A percentile compares a stretch with the other conserved stretches of the same genome.
Conservation (phyloP, 768 basidiomycete genomes). For the Kwoniella shandongensis region DNA sequence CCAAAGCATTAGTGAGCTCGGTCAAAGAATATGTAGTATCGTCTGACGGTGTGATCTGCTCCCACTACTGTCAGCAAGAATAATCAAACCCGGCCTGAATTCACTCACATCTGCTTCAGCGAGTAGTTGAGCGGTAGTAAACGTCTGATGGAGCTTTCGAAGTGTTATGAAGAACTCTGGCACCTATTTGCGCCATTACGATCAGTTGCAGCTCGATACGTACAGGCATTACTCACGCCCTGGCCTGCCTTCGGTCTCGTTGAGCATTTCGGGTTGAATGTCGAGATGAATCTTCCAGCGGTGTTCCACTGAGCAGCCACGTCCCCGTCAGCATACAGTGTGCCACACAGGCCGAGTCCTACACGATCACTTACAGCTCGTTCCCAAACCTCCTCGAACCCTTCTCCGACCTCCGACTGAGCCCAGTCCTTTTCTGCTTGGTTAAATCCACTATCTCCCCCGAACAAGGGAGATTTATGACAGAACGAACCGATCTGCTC, state of each 20-base stretch:
- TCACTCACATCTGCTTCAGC: slow-evolving; percentile 47
- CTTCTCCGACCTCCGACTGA: slow-evolving; percentile 51
- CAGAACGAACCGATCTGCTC: slow-evolving; percentile 48
- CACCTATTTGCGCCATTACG: slow-evolving; percentile 28
- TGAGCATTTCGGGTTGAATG: slow-evolving; percentile 38
- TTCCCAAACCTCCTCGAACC: slow-evolving; percentile 52
- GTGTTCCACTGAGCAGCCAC: slow-evolving; percentile 39
- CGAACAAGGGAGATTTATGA: slow-evolving; percentile 31
- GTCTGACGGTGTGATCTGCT: slow-evolving; percentile 49
- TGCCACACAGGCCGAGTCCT: background rate
- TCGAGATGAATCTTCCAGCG: slow-evolving; percentile 46
- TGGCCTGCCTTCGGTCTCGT: slow-evolving; percentile 17
- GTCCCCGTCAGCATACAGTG: background rate
- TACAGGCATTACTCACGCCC: slow-evolving; percentile 23
- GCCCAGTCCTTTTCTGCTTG: slow-evolving; percentile 49
- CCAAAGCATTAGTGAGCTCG: slow-evolving; percentile 40
- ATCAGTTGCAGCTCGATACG: background rate
- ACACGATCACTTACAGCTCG: slow-evolving; percentile 35
- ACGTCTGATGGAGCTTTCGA: slow-evolving; percentile 35
- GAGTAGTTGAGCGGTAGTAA: slow-evolving; percentile 35
- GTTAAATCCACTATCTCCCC: slow-evolving; percentile 32
- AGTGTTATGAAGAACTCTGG: slow-evolving; percentile 44
- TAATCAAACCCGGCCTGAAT: background rate
- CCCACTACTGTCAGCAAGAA: background rate
- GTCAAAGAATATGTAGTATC: slow-evolving; percentile 46